These are phyloP conservation scores for Capsella rubella DNA, from an alignment of 441 rosid genomes.

Conservation along the genomic window DNA sequence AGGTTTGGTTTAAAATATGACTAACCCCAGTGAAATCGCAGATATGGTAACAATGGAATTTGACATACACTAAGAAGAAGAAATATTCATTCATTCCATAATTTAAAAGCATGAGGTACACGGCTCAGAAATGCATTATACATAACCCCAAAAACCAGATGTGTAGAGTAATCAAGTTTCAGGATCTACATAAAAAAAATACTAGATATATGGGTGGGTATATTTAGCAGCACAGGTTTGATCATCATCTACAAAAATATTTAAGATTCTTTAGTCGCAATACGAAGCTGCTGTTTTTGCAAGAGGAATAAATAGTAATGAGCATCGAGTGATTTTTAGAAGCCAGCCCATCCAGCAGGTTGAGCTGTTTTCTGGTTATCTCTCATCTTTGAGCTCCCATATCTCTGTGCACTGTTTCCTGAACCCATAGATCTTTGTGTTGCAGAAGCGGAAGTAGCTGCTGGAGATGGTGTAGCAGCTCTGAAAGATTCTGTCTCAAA, in stretches of 20 bases:
- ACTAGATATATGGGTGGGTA: slow-evolving; percentile 17
- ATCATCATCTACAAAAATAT: slow-evolving; percentile 43
- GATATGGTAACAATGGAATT: background rate
- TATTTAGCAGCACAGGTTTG: slow-evolving; percentile 27
- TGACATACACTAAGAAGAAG: background rate
- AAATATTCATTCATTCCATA: background rate
- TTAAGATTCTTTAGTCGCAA: slow-evolving; percentile 34
- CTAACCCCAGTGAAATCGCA: background rate
- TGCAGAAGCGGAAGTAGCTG: slow-evolving; percentile 46
- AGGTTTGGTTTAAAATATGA: background rate
- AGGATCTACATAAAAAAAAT: slow-evolving; percentile 19
- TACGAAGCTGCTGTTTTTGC: slow-evolving; percentile 16
- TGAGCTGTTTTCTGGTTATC: slow-evolving; percentile 64
- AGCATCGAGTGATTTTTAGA: slow-evolving; percentile 47
- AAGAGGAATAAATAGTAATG: slow-evolving; percentile 8
- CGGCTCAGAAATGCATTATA: slow-evolving; percentile 26
- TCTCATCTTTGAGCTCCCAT: slow-evolving; percentile 51
- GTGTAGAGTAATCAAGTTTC: background rate
- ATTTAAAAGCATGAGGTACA: slow-evolving; percentile 1
- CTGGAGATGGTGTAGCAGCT: slow-evolving; percentile 48
- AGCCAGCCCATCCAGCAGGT: slow-evolving; percentile 99
- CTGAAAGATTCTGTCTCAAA: slow-evolving; percentile 78
- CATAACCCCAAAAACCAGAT: slow-evolving; percentile 26
- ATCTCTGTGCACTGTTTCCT: slow-evolving; percentile 56
- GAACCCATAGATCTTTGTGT: slow-evolving; percentile 51